Conservation (phyloP, 2,329 filamentous ascomycete genomes). For the Eutypa lata region DNA sequence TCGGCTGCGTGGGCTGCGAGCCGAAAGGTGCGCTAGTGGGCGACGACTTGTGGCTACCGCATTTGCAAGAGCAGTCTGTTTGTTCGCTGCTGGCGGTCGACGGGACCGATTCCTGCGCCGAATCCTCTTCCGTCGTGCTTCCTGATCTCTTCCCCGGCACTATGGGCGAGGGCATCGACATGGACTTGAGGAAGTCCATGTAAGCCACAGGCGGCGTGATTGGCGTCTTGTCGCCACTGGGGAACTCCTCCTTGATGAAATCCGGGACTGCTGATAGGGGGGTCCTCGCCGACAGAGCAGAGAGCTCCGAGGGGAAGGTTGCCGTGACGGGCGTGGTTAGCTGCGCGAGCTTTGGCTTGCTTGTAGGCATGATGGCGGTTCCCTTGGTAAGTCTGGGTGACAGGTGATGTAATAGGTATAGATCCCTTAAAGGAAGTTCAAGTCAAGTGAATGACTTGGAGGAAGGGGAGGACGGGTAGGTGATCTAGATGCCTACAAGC, state of each 20-base stretch:
- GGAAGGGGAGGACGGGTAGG: constrained; percentile 19
- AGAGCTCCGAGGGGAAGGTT: constrained; percentile 59
- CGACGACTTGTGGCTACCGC: constrained; percentile 48
- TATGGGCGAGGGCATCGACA: constrained; percentile 70
- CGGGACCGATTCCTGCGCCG: constrained; percentile 42
- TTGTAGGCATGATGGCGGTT: constrained; percentile 43
- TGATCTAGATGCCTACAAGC: constrained; percentile 28
- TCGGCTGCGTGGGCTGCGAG: constrained; percentile 52
- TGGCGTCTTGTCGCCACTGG: constrained; percentile 70
- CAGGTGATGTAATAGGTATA: constrained; percentile 7
- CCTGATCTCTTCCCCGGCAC: constrained; percentile 54
- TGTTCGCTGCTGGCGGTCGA: constrained; percentile 55
- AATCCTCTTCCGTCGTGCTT: constrained; percentile 46
- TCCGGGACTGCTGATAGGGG: constrained; percentile 59
- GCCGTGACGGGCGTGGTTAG: constrained; percentile 61
- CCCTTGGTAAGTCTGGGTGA: constrained; percentile 5
- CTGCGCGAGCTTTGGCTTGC: constrained; percentile 59
- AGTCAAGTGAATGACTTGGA: constrained; percentile 45
- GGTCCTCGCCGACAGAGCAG: constrained; percentile 64
- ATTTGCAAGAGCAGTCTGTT: constrained; percentile 56
- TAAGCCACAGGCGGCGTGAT: constrained; percentile 90
- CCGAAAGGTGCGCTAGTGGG: constrained; percentile 42
- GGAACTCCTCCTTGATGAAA: constrained; percentile 62
- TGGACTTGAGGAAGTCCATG: constrained; percentile 85
- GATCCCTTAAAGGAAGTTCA: constrained; percentile 20